Evolutionary conservation across 2,329 filamentous ascomycete genomes (phyloP).

Genomic region (Phyllosticta citriasiana): DNA sequence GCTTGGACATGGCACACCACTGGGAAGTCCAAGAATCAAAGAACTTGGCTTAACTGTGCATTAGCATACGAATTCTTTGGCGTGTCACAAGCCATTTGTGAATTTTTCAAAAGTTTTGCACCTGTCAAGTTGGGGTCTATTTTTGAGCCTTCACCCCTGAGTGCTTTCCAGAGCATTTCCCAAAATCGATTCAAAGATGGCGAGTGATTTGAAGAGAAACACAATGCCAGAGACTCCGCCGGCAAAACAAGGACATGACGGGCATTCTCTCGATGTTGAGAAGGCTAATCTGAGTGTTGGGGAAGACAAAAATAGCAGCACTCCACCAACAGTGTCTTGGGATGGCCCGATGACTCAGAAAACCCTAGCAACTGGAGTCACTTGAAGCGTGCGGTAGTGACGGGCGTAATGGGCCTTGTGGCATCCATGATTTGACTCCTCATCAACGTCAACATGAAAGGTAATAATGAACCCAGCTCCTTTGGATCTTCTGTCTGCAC

Average conservation of each 20-base stretch:
- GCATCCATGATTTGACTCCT: constrained; percentile 26
- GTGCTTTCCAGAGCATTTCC: no score
- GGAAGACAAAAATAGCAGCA: background rate
- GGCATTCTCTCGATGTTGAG: background rate
- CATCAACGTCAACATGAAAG: background rate
- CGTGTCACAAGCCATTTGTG: no score
- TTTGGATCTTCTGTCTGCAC: constrained; percentile 47
- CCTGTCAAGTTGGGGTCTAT: no score
- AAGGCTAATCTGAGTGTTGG: background rate
- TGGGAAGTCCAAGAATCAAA: no score
- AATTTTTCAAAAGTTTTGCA: no score
- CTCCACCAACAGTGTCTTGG: constrained; percentile 14
- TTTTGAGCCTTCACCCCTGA: no score
- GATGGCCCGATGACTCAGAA: constrained; percentile 23
- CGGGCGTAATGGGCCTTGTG: constrained; percentile 23
- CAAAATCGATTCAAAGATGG: no score
- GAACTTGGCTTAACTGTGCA: no score
- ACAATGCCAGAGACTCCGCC: background rate
- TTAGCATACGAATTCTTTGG: no score
- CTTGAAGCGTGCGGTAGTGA: constrained; percentile 23
- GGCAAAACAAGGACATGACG: background rate
- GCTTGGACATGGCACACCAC: no score
- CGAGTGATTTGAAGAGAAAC: background rate
- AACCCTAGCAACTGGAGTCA: constrained; percentile 32
- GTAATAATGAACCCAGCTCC: constrained; percentile 30